These are phyloP conservation scores for Camelina neglecta DNA, from an alignment of 345 rosid genomes.

Conservation along the genomic window DNA sequence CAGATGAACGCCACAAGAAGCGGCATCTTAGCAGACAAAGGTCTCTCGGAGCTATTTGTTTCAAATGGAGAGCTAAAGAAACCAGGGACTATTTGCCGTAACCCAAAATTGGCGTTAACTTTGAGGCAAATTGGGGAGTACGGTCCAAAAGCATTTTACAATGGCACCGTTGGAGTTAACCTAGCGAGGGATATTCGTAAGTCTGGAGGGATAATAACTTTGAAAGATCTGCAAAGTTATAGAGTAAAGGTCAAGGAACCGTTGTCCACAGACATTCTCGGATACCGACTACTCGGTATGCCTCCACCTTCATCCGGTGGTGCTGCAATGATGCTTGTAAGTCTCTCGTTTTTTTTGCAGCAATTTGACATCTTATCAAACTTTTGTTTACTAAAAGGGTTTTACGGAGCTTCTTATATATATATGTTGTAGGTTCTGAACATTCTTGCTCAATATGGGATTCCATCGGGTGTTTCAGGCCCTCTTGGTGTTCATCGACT, in stretches of 20 bases:
- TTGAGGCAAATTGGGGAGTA: conserved; percentile 42
- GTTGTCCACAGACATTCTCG: conserved; percentile 46
- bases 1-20: conserved; percentile 48
- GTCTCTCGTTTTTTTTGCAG: not conserved
- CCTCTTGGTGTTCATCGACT: conserved; percentile 10
- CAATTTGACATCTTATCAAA: not conserved
- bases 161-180: conserved; percentile 55
- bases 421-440: not conserved
- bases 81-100: conserved; percentile 49
- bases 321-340: conserved; percentile 9
- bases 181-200: conserved; percentile 52
- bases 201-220: conserved; percentile 62
- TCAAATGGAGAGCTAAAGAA: conserved; percentile 53
- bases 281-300: conserved; percentile 56
- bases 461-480: conserved; percentile 10
- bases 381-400: not conserved
- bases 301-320: conserved; percentile 55
- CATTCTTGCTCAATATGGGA: conserved; percentile 1
- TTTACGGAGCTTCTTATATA: not conserved
- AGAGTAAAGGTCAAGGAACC: conserved; percentile 53
- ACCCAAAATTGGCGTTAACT: conserved; percentile 52
- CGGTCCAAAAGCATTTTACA: conserved; percentile 56
- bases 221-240: conserved; percentile 56
- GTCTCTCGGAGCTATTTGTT: conserved; percentile 51
- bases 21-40: conserved; percentile 55